phyloP scores from a whole-genome alignment of 768 basidiomycete genomes.

The Wakefieldia striispora region DNA sequence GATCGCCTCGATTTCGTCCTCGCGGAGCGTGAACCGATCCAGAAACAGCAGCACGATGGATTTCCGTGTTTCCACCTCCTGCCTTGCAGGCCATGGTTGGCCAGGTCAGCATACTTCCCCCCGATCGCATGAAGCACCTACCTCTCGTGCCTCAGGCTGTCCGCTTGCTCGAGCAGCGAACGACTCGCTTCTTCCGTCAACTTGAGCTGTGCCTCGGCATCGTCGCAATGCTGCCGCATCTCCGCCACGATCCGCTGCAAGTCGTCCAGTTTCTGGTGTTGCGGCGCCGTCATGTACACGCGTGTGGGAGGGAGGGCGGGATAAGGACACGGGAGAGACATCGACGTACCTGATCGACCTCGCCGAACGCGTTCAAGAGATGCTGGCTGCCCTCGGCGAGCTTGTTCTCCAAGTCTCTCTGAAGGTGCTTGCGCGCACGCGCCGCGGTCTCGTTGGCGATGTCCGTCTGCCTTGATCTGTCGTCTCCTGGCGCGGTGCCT shows the following conservation, averaged over 20 bases:
- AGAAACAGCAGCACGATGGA: conserved; percentile 80
- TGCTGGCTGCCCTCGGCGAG: conserved; percentile 77
- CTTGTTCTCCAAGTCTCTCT: conserved; percentile 81
- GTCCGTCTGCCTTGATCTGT: too few relatives aligned
- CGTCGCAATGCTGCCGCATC: conserved; percentile 82
- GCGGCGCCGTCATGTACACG: neutral
- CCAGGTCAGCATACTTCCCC: neutral
- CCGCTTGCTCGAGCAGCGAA: conserved; percentile 78
- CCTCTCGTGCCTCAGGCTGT: conserved; percentile 72
- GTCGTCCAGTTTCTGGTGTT: conserved; percentile 72
- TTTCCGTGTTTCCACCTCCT: conserved; percentile 66
- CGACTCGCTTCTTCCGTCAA: conserved; percentile 76
- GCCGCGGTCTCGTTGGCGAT: conserved; percentile 69
- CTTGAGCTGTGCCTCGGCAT: conserved; percentile 74
- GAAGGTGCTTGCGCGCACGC: conserved; percentile 73
- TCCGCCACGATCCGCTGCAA: conserved; percentile 73
- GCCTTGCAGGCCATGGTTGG: conserved; percentile 41
- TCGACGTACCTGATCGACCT: conserved; percentile 81
- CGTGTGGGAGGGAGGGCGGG: neutral
- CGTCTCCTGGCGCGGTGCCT: conserved; percentile 4
- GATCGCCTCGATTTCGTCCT: conserved; percentile 70
- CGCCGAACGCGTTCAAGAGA: conserved; percentile 81
- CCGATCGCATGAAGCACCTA: conserved; percentile 29
- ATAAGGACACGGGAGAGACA: neutral
- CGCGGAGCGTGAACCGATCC: conserved; percentile 72